Evolutionary conservation across 345 rosid genomes (phyloP).

Genomic region (Melaleuca quinquenervia): DNA sequence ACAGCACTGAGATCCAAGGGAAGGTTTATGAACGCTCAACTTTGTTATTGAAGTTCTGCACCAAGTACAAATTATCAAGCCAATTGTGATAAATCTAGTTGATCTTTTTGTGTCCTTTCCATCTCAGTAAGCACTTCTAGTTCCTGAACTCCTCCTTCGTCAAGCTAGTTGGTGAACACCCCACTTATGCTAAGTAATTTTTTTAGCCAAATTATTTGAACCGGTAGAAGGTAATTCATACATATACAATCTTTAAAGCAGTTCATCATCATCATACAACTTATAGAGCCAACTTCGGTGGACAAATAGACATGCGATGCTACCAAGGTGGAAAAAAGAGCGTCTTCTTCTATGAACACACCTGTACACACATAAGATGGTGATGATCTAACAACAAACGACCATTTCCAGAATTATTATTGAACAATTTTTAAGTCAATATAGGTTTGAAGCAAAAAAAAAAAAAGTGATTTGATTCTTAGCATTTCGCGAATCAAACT

Average conservation of each 20-base stretch:
- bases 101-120: no score
- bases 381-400: background rate
- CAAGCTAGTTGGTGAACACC: no score
- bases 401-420: background rate
- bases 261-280: background rate
- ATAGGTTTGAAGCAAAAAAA: no score
- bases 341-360: background rate
- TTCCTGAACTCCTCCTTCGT: no score
- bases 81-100: no score
- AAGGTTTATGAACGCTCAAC: constrained; percentile 25
- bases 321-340: background rate
- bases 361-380: background rate
- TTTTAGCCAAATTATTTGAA: background rate
- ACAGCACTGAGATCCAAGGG: background rate
- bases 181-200: background rate
- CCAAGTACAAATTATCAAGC: constrained; percentile 8
- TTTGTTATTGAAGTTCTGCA: constrained; percentile 22
- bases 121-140: no score
- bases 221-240: background rate
- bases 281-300: background rate
- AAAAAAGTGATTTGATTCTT: no score
- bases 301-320: background rate
- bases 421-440: no score
- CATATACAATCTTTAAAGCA: background rate
- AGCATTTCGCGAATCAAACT: no score